Evolutionary conservation across 2,329 filamentous ascomycete genomes (phyloP).

Genomic region (Coniella vitis): DNA sequence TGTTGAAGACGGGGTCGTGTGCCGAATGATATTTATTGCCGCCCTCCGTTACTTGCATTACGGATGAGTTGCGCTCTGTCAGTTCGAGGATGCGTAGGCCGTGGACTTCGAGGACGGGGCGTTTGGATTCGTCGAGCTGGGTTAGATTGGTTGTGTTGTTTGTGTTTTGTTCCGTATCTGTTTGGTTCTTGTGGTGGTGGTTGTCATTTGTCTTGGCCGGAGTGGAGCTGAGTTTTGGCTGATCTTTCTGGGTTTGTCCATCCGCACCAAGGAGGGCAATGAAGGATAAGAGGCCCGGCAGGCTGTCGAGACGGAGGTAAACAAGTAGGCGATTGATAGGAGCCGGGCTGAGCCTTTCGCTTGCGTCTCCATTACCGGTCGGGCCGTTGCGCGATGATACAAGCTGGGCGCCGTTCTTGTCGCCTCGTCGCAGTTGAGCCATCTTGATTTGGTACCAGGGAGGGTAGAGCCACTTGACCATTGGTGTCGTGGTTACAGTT

Average conservation of each 20-base stretch:
- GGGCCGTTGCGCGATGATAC: slow-evolving; percentile 22
- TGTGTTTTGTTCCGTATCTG: slow-evolving; percentile 19
- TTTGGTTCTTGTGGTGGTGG: slow-evolving; percentile 20
- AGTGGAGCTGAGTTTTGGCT: neutral
- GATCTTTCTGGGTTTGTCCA: slow-evolving; percentile 18
- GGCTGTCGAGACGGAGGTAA: slow-evolving; percentile 76
- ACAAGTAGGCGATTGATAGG: slow-evolving; percentile 62
- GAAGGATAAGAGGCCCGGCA: slow-evolving; percentile 75
- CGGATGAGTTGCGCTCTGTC: slow-evolving; percentile 86
- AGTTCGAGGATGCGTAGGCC: slow-evolving; percentile 82
- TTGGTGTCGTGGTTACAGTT: slow-evolving; percentile 74
- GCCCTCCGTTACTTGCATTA: slow-evolving; percentile 85
- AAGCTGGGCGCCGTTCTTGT: slow-evolving; percentile 59
- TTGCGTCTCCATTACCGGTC: slow-evolving; percentile 19
- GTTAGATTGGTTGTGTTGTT: slow-evolving; percentile 24
- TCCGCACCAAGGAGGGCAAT: slow-evolving; percentile 64
- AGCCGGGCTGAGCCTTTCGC: slow-evolving; percentile 27
- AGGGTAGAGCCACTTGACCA: slow-evolving; percentile 69
- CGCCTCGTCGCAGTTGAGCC: slow-evolving; percentile 61
- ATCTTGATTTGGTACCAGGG: slow-evolving; percentile 49
- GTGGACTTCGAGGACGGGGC: slow-evolving; percentile 61
- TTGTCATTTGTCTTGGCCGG: neutral
- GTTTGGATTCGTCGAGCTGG: neutral
- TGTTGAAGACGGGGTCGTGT: slow-evolving; percentile 78
- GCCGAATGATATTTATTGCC: slow-evolving; percentile 63